A percentile compares a stretch with the other conserved stretches of the same genome.
Evolutionary conservation across 495 filamentous ascomycete species (phyloP).

Genomic region (Entonaema liquescens): DNA sequence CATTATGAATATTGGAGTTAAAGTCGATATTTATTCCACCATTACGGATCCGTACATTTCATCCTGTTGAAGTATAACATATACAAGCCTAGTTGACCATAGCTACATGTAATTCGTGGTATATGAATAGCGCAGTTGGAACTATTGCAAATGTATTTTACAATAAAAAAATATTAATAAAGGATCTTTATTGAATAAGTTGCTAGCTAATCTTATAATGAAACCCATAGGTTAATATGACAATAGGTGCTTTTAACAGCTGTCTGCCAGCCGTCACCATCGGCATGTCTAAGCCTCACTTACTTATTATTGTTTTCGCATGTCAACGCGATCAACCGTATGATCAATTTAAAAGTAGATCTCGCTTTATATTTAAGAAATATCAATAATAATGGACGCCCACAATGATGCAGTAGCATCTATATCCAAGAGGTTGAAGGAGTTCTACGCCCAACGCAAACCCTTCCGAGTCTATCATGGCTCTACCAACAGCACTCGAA

Average conservation of each 20-base stretch:
- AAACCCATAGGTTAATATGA: background rate
- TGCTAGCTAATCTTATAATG: too few species aligned
- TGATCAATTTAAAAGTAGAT: background rate
- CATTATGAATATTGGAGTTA: too few species aligned
- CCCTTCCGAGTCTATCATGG: constrained; percentile 78
- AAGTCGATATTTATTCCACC: too few species aligned
- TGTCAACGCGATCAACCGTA: background rate
- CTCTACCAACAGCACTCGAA: constrained; percentile 77
- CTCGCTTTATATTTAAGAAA: background rate
- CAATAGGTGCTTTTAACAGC: background rate
- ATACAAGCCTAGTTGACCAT: too few species aligned
- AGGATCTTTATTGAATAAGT: too few species aligned
- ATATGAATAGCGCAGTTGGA: too few species aligned
- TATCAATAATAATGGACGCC: constrained; percentile 45
- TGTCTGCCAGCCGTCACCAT: background rate
- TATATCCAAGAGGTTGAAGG: constrained; percentile 56
- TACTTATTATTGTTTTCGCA: background rate
- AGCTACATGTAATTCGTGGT: too few species aligned
- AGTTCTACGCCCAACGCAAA: constrained; percentile 62
- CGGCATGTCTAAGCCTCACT: background rate
- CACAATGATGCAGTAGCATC: constrained; percentile 55
- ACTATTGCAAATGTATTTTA: too few species aligned
- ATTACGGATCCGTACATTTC: too few species aligned
- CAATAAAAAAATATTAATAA: too few species aligned
- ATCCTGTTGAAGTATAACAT: too few species aligned